A percentile compares a stretch with the other conserved stretches of the same genome.
Evolutionary conservation across 371 early-diverging fungal species (phyloP).

Genomic region (Lichtheimia ramosa): DNA sequence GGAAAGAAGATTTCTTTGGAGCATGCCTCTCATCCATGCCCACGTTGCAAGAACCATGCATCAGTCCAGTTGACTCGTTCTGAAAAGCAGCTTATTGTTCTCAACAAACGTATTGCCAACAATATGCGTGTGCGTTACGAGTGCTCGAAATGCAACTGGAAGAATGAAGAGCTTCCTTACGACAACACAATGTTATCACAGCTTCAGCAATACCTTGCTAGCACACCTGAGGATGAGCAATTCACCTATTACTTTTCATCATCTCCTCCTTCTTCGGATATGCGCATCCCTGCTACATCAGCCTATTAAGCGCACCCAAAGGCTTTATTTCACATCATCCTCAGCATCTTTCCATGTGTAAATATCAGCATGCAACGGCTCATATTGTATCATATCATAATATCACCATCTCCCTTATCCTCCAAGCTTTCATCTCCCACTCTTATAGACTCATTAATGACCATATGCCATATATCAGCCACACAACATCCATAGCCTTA

Average conservation of each 20-base stretch:
- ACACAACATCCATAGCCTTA: not conserved
- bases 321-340: not conserved
- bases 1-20: conserved; percentile 41
- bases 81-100: conserved; percentile 34
- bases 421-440: not conserved
- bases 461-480: not conserved
- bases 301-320: conserved; percentile 4
- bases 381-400: not conserved
- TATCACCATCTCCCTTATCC: not conserved
- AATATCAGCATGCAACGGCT: not conserved
- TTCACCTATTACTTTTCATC: conserved; percentile 18
- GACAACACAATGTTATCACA: conserved; percentile 12
- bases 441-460: not conserved
- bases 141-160: conserved; percentile 44
- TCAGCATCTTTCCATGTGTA: not conserved
- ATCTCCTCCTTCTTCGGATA: conserved; percentile 11
- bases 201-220: conserved; percentile 13
- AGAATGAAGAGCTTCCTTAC: conserved; percentile 33
- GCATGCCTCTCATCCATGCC: conserved; percentile 36
- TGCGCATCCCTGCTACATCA: conserved; percentile 1
- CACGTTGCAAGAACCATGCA: conserved; percentile 32
- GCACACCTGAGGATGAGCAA: conserved; percentile 17
- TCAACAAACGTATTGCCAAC: conserved; percentile 38
- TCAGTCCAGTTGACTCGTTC: conserved; percentile 45
- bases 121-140: conserved; percentile 45